Conservation (phyloP, 225 moss, liverwort and hornwort genomes). For the Ulota crispa region DNA sequence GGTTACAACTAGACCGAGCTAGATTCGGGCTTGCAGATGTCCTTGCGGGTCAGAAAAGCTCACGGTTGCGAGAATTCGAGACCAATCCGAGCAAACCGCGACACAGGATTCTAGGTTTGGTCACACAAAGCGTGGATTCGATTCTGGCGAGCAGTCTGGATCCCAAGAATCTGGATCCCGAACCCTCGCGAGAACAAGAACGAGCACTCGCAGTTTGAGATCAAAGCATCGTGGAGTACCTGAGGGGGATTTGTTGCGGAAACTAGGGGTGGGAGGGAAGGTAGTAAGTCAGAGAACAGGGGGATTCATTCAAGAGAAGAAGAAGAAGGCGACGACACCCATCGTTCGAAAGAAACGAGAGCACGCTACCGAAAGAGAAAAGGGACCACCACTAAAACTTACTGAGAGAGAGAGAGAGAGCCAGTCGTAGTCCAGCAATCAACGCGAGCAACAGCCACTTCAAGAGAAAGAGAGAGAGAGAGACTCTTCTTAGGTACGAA, state of each 20-base stretch:
- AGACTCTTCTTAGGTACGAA: background rate
- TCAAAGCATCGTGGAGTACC: background rate
- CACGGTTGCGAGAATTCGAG: constrained; percentile 14
- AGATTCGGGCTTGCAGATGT: background rate
- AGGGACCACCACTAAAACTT: background rate
- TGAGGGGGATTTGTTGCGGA: background rate
- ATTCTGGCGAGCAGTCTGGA: background rate
- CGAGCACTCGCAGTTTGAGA: background rate
- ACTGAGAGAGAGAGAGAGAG: background rate
- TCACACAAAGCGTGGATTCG: background rate
- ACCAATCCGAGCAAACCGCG: background rate
- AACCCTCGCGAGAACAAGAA: constrained; percentile 8
- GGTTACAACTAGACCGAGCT: background rate
- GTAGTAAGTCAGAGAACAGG: background rate
- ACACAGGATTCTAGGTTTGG: background rate
- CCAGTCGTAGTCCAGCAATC: background rate
- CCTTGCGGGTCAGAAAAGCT: background rate
- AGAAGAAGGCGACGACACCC: background rate
- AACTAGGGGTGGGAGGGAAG: background rate
- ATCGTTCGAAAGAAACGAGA: background rate
- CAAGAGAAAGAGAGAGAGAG: background rate
- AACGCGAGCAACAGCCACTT: constrained; percentile 11
- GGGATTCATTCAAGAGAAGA: background rate
- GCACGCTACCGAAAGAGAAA: background rate
- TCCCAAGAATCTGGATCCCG: constrained; percentile 14